Conservation (phyloP, 768 basidiomycete species). For the Lactarius psammicola region DNA sequence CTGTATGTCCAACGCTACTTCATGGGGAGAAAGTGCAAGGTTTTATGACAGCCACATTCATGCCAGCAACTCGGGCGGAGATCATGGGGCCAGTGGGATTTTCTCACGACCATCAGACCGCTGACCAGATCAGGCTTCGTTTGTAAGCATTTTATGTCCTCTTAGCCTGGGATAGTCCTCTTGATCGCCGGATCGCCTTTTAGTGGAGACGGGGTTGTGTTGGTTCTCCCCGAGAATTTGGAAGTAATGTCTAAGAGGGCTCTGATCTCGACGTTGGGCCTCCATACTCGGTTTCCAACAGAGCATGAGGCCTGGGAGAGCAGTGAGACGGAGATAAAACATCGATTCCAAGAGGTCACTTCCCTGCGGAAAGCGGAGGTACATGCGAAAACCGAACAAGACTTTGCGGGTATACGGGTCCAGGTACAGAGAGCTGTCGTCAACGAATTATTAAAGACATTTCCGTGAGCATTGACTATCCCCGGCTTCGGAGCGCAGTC, state of each 20-base stretch:
- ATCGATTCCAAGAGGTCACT: neutral
- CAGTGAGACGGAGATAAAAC: neutral
- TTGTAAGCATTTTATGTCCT: neutral
- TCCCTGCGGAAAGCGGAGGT: neutral
- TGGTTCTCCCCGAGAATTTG: neutral
- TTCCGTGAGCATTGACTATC: neutral
- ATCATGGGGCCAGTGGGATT: neutral
- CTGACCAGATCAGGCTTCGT: neutral
- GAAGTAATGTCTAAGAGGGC: fast-evolving
- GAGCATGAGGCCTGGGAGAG: neutral
- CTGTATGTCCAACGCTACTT: conserved; percentile 14
- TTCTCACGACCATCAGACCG: neutral
- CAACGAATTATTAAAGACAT: neutral
- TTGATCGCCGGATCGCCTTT: neutral
- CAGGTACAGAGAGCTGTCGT: fast-evolving
- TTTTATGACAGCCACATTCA: conserved; percentile 21
- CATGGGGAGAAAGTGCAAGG: conserved; percentile 30
- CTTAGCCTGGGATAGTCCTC: neutral
- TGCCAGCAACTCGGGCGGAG: neutral
- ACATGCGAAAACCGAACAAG: neutral
- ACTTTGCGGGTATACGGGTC: neutral
- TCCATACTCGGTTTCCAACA: neutral
- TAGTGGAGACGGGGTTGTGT: neutral
- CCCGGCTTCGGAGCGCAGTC: neutral
- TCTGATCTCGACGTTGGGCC: neutral